These are phyloP conservation scores for Kwoniella bestiolae DNA, from an alignment of 768 basidiomycete genomes.

Conservation along the genomic window DNA sequence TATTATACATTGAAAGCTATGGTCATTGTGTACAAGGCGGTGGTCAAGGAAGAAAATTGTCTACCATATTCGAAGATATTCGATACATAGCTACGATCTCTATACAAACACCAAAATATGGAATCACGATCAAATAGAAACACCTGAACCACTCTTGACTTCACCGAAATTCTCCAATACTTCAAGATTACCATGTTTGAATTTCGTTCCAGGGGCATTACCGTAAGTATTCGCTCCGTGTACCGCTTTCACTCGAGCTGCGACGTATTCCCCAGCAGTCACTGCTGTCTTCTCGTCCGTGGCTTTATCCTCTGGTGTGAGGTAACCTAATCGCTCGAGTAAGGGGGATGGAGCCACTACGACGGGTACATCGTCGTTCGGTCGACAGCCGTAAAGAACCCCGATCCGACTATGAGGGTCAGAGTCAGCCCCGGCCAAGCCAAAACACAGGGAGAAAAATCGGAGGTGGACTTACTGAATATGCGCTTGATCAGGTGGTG, in stretches of 20 bases:
- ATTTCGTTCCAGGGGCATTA: conserved; percentile 34
- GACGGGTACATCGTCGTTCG: conserved; percentile 36
- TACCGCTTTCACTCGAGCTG: conserved; percentile 36
- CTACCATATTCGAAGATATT: neutral
- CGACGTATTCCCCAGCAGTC: conserved; percentile 35
- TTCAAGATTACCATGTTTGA: conserved; percentile 36
- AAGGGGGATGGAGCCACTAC: conserved; percentile 33
- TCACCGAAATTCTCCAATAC: conserved; percentile 35
- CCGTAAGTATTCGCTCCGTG: conserved; percentile 29
- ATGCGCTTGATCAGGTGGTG: conserved; percentile 38
- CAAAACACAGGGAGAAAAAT: too few species aligned
- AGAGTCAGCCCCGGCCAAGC: conserved; percentile 1
- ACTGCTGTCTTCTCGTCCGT: conserved; percentile 13
- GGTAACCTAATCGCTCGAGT: conserved; percentile 23
- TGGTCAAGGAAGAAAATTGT: too few species aligned
- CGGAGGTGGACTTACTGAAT: conserved; percentile 23
- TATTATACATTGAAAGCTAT: neutral
- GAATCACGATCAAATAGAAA: conserved; percentile 1
- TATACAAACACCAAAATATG: neutral
- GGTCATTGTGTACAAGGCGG: too few species aligned
- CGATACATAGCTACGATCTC: neutral
- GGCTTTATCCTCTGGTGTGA: conserved; percentile 22
- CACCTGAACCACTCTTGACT: conserved; percentile 6
- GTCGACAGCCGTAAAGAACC: conserved; percentile 38
- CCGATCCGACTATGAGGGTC: conserved; percentile 26